Conservation (phyloP, 257 asterid species). For the Scutellaria galericulata region DNA sequence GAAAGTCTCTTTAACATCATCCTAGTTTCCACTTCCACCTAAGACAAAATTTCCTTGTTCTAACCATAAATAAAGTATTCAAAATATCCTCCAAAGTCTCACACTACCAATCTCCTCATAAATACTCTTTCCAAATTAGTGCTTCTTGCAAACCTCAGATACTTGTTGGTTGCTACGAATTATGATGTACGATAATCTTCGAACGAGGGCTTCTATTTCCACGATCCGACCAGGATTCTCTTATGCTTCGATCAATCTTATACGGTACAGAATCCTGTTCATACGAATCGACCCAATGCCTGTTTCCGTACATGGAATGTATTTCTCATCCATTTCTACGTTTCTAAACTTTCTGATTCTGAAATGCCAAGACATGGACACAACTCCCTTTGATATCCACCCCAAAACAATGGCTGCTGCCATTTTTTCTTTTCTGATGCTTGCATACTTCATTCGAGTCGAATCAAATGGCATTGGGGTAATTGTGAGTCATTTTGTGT, state of each 20-base stretch:
- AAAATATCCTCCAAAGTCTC: too few species aligned
- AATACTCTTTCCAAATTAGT: too few species aligned
- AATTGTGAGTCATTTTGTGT: too few species aligned
- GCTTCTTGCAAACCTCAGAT: too few species aligned
- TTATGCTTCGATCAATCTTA: background rate
- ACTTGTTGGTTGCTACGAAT: too few species aligned
- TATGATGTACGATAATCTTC: too few species aligned
- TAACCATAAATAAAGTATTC: too few species aligned
- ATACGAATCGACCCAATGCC: background rate
- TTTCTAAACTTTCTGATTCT: constrained; percentile 9
- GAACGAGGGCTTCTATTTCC: too few species aligned
- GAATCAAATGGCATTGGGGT: background rate
- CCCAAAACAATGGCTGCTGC: constrained; percentile 24
- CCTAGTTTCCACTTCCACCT: too few species aligned
- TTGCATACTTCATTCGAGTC: background rate
- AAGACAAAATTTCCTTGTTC: too few species aligned
- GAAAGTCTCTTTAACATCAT: too few species aligned
- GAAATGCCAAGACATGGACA: constrained; percentile 22
- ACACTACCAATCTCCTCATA: too few species aligned
- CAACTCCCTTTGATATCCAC: constrained; percentile 21
- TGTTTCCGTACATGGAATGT: constrained; percentile 1
- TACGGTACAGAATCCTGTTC: background rate
- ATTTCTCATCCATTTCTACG: constrained; percentile 16
- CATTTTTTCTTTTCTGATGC: background rate
- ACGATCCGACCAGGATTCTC: constrained; percentile 9